Base-by-base conservation (phyloP, 1,139 yeast genomes). In the Geotrichum candidum region DNA sequence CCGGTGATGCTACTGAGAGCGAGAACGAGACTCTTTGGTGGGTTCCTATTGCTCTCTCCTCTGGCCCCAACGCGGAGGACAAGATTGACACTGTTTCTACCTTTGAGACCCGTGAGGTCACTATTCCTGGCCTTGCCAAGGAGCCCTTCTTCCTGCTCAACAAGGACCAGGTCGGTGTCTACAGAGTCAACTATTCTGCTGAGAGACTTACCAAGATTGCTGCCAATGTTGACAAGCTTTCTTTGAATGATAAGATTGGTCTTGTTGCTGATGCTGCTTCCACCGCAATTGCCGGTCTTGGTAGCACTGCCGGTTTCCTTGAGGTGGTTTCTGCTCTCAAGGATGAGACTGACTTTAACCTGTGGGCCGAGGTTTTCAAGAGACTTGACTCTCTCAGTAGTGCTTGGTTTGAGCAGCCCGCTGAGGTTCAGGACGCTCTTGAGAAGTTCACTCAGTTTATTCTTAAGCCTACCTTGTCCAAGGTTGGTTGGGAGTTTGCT, bases 161-260 rank as follows among this genome's bases (percentile, higher is more conserved):
- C 70, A 90, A 89, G 61, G 88, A 89, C 69, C 95, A 87, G 74
- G 82, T 89, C 57, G 96, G 96, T 72, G 82, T 90, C 63, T 90
- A 85, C 78, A 84, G 96, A 72, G 88, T 95, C 57, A 82, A 88
- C 41, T 90, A 91, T 75, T 79, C 88, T 13, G 80, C 87, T 50
- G 85, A 83, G 61, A 87, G 96, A 74, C 84, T 95, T 85, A 74
- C 79, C 59, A 86, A 85, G 75, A 82, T 90, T 68, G 90, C 94
- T 62, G 74, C 81, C 67, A 90, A 90, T 59, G 91, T 90, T 63
- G 78, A 78, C 51, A 79, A 79, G 23, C 80, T 90, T 67, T 81
- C 92, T 7, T 90, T 87, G 58, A 92, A 88, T 73, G 96, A 90
- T 74, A 85, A 95, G 74, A 87, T 88, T 62, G 96, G 96, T 61